A percentile compares a stretch with the other conserved stretches of the same genome.
These are phyloP conservation scores for Eutypella sp. DNA, from an alignment of 2,329 filamentous ascomycete species.

Conservation along the genomic window DNA sequence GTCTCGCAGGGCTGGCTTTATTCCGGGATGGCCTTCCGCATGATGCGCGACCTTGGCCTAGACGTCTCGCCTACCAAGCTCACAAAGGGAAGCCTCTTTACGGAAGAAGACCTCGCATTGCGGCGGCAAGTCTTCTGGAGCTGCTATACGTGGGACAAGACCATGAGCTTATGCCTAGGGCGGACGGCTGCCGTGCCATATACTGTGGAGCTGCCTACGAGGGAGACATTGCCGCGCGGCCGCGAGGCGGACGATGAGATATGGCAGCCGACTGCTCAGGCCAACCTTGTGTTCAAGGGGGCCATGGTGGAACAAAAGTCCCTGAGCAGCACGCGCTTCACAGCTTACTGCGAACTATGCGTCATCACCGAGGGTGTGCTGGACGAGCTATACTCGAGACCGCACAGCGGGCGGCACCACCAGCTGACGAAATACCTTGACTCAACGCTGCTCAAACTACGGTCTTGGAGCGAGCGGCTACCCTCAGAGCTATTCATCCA, in stretches of 20 bases:
- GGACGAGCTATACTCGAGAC: constrained; percentile 5
- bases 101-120: constrained; percentile 10
- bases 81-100: constrained; percentile 4
- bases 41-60: constrained; percentile 13
- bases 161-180: constrained; percentile 8
- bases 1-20: constrained; percentile 13
- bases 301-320: constrained; percentile 6
- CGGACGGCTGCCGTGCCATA: constrained; percentile 2
- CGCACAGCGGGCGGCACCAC: constrained; percentile 2
- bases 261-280: constrained; percentile 2
- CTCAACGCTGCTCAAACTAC: constrained; percentile 2
- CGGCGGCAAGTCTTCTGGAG: constrained; percentile 12
- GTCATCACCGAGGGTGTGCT: constrained; percentile 6
- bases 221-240: constrained; percentile 1
- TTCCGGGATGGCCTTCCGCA: constrained; percentile 13
- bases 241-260: constrained; percentile 4
- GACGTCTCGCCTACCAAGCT: constrained; percentile 11
- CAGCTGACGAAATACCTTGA: constrained; percentile 3
- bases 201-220: constrained; percentile 5
- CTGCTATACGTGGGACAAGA: constrained; percentile 13
- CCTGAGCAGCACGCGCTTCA: constrained; percentile 6
- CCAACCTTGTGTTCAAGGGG: not conserved
- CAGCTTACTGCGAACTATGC: constrained; percentile 6
- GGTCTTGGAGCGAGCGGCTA: constrained; percentile 3
- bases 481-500: constrained; percentile 5